Base-by-base conservation (phyloP, 495 filamentous ascomycete species). In the Choiromyces venosus region DNA sequence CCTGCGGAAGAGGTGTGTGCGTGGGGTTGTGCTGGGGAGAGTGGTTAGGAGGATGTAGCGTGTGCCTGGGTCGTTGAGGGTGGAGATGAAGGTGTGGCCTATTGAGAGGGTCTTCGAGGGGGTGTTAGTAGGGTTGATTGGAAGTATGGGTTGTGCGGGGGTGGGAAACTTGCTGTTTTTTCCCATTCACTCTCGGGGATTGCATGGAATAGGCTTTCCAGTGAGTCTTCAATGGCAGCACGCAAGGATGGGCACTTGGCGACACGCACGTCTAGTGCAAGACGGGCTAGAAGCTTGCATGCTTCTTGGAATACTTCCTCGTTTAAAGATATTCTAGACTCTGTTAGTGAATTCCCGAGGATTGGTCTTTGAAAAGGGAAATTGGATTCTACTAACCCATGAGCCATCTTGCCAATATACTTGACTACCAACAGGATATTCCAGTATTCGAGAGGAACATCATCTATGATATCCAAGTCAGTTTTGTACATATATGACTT, bases 1-100 rank as follows among this genome's bases (percentile, higher is more conserved):
- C 40, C 89, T 87, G 52, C 90, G 86, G 61, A 96, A 83, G 38
- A 89, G 84, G 66, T 89, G 85, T 33, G 89, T 83, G 71, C 87
- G 84, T 2, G 85, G 80, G 10, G 84, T 85, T 10, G 83, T 84
- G 21, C 86, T 85, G 7, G 90, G 83, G 38, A 93, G 85, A 69
- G 87, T 83, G 25, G 85, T 85, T 36, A 94, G 84, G 4, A 91
- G 82, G 38, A 86, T 85, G 66, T 87, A 84, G 65, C 89, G 89
- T 9, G 92, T 83, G 42, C 82, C 78, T 6, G 86, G 75, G 52
- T 88, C 84, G 29, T 81, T 81, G 56, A 88, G 81, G 65, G 84
- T 87, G 36, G 80, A 68, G 80, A 85, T 85, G 66, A 91, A 74
- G 42, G 85, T 88, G 40, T 77, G 82, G 67, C 86, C 86, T 25